phyloP scores from a whole-genome alignment of 306 rosid genomes.

The Rosa multiflora region DNA sequence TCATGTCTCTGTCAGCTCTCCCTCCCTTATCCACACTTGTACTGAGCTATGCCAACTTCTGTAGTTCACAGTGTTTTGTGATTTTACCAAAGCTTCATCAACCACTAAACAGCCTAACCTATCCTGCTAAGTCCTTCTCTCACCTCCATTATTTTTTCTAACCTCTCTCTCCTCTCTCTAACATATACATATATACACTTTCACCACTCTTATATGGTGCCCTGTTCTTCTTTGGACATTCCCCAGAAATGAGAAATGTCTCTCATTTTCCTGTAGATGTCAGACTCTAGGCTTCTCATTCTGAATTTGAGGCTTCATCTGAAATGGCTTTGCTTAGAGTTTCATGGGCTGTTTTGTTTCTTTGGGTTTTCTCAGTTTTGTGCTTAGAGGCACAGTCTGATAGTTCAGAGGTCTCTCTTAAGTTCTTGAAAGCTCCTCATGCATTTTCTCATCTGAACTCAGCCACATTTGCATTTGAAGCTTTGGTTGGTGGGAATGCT shows the following conservation, averaged over 20 bases:
- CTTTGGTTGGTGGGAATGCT: slow-evolving; percentile 33
- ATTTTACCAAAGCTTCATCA: slow-evolving; percentile 40
- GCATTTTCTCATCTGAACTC: slow-evolving; percentile 74
- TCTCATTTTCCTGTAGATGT: slow-evolving; percentile 25
- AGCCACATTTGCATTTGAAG: slow-evolving; percentile 68
- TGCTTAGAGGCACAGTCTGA: slow-evolving; percentile 40
- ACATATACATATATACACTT: neutral
- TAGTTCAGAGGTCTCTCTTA: slow-evolving; percentile 49
- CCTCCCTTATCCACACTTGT: slow-evolving; percentile 28
- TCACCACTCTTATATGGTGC: slow-evolving; percentile 8
- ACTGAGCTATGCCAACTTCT: slow-evolving; percentile 23
- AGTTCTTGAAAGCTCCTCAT: slow-evolving; percentile 73
- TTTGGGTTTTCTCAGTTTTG: slow-evolving; percentile 40
- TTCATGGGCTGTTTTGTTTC: slow-evolving; percentile 33
- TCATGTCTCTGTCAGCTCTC: slow-evolving; percentile 17
- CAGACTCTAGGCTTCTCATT: slow-evolving; percentile 11
- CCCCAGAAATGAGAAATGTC: slow-evolving; percentile 28
- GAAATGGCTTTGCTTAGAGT: slow-evolving; percentile 52
- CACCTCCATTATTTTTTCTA: slow-evolving; percentile 25
- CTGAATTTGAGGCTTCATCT: slow-evolving; percentile 17
- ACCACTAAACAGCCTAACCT: slow-evolving; percentile 39
- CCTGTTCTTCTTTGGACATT: slow-evolving; percentile 22
- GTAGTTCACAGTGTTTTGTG: slow-evolving; percentile 36
- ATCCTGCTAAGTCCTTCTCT: slow-evolving; percentile 26
- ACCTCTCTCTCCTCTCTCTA: slow-evolving; percentile 4